Evolutionary conservation across 352 stramenopile genomes (phyloP).

Genomic region (Pythium aquatile): DNA sequence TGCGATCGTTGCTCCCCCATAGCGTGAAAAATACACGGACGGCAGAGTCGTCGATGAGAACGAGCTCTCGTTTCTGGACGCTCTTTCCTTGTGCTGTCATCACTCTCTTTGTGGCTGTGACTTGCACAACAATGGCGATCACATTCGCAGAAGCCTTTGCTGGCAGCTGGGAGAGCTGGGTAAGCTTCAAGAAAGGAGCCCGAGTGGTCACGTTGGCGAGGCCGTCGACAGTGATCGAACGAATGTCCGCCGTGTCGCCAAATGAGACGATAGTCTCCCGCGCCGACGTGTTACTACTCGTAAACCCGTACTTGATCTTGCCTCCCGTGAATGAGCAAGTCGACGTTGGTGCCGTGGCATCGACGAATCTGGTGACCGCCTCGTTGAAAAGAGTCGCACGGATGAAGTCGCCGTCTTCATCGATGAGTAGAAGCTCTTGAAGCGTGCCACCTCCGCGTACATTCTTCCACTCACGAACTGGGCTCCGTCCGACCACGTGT

Average conservation of each 20-base stretch:
- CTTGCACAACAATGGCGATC: neutral
- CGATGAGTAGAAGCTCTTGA: neutral
- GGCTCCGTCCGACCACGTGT: neutral
- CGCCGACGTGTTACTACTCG: neutral
- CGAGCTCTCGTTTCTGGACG: neutral
- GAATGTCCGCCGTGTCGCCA: neutral
- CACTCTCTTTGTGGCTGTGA: neutral
- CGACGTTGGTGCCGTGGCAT: neutral
- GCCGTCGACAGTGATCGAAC: too few relatives aligned
- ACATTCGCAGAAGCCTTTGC: neutral
- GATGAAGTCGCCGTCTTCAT: neutral
- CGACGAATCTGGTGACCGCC: neutral
- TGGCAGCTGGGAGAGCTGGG: neutral
- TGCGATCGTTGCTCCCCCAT: neutral
- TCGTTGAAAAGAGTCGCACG: neutral
- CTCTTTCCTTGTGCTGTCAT: neutral
- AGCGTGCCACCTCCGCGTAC: neutral
- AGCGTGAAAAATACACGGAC: neutral
- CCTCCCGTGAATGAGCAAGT: neutral
- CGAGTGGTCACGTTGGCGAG: neutral
- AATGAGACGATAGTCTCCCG: neutral
- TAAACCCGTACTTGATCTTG: neutral
- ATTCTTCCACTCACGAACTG: neutral
- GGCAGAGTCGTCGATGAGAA: constrained; percentile 2
- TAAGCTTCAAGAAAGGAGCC: neutral